Evolutionary conservation across 2,329 filamentous ascomycete genomes (phyloP), one percentile per base, ranked within the genome.

Genomic region (Aspergillus viridinutans): DNA sequence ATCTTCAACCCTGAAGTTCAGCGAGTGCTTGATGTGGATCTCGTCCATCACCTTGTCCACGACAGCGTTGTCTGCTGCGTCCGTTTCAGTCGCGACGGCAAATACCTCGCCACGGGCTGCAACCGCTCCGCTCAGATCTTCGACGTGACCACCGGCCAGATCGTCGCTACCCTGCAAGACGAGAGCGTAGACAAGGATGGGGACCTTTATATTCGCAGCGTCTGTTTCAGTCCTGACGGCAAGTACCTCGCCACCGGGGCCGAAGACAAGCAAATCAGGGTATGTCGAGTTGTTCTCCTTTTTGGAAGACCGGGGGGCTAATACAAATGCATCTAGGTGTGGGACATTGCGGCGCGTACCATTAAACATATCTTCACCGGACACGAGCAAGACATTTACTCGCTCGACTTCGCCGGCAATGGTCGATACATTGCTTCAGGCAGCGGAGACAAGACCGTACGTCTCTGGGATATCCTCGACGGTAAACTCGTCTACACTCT

Each of bases 41-140:
- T 99, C 42, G 88, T 97, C 50, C 94, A 97, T 77, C 96, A 92
- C 56, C 83, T 99, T 53, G 85, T 86, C 59, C 94, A 99, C 70
- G 90, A 96, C 71, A 97, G 93, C 67, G 94, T 99, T 3, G 94
- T 99, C 1, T 99, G 94, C 82, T 99, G 94, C 73, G 94, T 99
- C 38, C 85, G 94, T 57, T 99, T 99, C 81, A 97, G 93, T 72
- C 85, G 90, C 55, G 94, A 99, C 70, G 94, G 94, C 65, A 92
- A 96, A 71, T 97, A 90, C 66, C 90, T 99, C 55, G 94, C 94
- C 7, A 99, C 94, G 4, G 94, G 94, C 47, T 97, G 94, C 81
- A 99, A 99, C 76, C 83, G 92, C 62, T 96, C 92, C n/a, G 94
- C 94, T n/a, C 93, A 97, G 76, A 99, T 99, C 67, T 99, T 94